Percentiles rank a stretch among this genome's conserved stretches.
Evolutionary conservation across 495 filamentous ascomycete species (phyloP).

Genomic region (Penicillium subrubescens): DNA sequence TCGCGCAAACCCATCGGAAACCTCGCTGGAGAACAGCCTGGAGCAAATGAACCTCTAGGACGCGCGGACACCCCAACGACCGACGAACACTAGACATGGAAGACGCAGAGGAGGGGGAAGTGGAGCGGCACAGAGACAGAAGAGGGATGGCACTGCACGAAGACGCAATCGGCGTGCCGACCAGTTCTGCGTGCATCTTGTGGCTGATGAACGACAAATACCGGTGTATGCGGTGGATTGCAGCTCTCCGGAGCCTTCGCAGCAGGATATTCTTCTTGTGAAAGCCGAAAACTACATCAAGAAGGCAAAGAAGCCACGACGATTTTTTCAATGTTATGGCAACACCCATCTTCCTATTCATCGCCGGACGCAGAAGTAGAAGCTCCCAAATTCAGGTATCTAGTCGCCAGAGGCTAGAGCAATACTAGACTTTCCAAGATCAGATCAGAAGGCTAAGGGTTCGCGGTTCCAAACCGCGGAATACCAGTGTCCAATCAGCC

Average conservation of each 20-base stretch:
- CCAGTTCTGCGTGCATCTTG: too few species aligned
- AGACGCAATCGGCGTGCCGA: too few species aligned
- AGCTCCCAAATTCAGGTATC: too few species aligned
- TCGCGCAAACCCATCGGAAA: too few species aligned
- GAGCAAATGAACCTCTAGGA: conserved; percentile 25
- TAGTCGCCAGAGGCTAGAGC: too few species aligned
- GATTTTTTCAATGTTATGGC: conserved; percentile 30
- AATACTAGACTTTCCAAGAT: too few species aligned
- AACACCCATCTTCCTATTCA: conserved; percentile 20
- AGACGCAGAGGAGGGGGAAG: conserved; percentile 23
- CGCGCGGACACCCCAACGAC: conserved; percentile 15
- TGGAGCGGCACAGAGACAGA: conserved; percentile 20
- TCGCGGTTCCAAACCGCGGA: too few species aligned
- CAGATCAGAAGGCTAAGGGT: too few species aligned
- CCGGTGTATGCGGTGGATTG: too few species aligned
- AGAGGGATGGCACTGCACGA: conserved; percentile 14
- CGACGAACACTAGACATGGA: conserved; percentile 16
- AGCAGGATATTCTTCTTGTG: conserved; percentile 15
- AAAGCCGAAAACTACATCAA: conserved; percentile 20
- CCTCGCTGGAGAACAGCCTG: conserved; percentile 25
- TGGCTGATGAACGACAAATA: too few species aligned
- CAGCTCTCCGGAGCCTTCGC: conserved; percentile 12
- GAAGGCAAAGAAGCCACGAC: conserved; percentile 21
- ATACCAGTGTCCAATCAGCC: too few species aligned
- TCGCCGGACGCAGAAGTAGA: too few species aligned